Conservation (phyloP, 2,329 filamentous ascomycete genomes). For the Colletotrichum tropicicola region DNA sequence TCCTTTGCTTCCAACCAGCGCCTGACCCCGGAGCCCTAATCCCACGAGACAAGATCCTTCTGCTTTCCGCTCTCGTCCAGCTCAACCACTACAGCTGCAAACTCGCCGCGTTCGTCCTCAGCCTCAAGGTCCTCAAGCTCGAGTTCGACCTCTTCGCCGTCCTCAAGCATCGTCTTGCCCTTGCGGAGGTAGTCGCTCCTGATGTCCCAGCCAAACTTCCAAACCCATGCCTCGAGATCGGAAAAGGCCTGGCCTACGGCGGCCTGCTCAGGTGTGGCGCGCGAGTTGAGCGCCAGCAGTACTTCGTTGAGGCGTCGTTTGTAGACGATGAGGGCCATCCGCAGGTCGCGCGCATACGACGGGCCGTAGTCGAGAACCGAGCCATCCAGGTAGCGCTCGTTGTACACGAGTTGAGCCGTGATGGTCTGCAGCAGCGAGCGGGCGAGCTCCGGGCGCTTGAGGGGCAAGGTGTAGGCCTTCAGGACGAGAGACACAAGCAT, state of each 20-base stretch:
- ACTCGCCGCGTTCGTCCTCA: constrained; percentile 64
- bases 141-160: constrained; percentile 58
- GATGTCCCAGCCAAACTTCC: constrained; percentile 64
- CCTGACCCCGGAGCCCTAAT: constrained; percentile 30
- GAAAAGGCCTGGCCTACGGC: constrained; percentile 58
- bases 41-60: constrained; percentile 60
- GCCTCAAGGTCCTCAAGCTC: constrained; percentile 60
- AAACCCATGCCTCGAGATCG: constrained; percentile 56
- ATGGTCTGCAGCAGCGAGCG: constrained; percentile 58
- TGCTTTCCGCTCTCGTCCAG: constrained; percentile 61
- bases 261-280: constrained; percentile 49
- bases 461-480: constrained; percentile 55
- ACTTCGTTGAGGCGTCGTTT: constrained; percentile 61
- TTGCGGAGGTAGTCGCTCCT: constrained; percentile 56
- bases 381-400: constrained; percentile 56
- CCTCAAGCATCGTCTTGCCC: constrained; percentile 60
- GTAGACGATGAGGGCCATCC: constrained; percentile 61
- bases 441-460: constrained; percentile 53
- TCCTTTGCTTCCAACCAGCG: constrained; percentile 29
- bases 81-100: constrained; percentile 61
- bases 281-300: constrained; percentile 45
- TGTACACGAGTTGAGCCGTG: constrained; percentile 64
- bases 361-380: constrained; percentile 50
- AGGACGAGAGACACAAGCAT: constrained; percentile 61
- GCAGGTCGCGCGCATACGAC: constrained; percentile 46